Base-by-base conservation (phyloP, 495 filamentous ascomycete genomes). In the Podospora pseudopauciseta region DNA sequence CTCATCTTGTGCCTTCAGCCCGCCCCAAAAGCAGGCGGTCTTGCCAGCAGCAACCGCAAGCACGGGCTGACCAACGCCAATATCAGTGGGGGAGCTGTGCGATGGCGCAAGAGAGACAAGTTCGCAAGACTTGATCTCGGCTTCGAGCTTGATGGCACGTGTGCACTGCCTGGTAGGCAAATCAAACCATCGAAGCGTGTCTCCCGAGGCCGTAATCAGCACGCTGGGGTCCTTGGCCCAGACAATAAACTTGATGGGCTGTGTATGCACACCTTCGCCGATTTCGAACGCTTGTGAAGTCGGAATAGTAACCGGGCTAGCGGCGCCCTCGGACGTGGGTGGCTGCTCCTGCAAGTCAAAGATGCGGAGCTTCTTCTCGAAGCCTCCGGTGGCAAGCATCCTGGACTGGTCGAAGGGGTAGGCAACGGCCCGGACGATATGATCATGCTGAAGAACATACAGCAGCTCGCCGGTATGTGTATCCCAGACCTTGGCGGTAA, bases 401-500 rank as follows among this genome's bases (percentile, higher is more conserved):
- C 91, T 86, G 60, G 89, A 87, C 16, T 91, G 90, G 56, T 87
- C 87, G n/a, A 88, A 87, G 27, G 94, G 91, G 71, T 97, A 97
- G 11, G 94, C 93, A 39, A 97, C 88, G 6, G 96, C 91, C 64
- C 95, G 92, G 68, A 97, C 94, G 70, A 99, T 97, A 78, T 98
- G 96, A 65, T 91, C 85, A 78, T 98, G 96, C 71, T 92, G 87
- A 27, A 99, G 87, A 5, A 93, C 91, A 75, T 90, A 91, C 32
- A 97, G 85, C 55, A 91, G 89, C 83, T 97, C 96, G 71, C 95
- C 95, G 4, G 91, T 93, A 72, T 93, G 90, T 5, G 95, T 97
- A 73, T 99, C 95, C 95, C 95, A 99, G 56, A 99, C 88, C 76
- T 95, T 97, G 63, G 94, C 94, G 28, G 92, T 94, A 81, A 99